Evolutionary conservation across 257 asterid genomes (phyloP), one percentile per base, ranked within the genome.

Genomic region (Nicotiana knightiana): DNA sequence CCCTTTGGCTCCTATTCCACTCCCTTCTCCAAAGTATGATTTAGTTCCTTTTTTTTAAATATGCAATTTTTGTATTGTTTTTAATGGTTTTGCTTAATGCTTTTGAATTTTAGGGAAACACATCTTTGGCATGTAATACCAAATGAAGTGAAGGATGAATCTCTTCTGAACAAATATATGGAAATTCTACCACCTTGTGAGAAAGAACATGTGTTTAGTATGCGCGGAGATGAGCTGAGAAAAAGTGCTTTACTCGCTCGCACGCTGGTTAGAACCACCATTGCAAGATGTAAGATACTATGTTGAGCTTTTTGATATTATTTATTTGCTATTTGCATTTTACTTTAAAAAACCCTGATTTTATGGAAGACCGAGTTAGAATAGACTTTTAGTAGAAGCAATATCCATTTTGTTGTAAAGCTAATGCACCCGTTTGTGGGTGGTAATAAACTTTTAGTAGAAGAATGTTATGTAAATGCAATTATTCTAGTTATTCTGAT

Each of bases 111-210:
- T 84, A 94, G 98, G 91, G 97, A 91, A 77, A 86, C 93, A 62
- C 98, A 94, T 93, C 81, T 94, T 65, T 94, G 98, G 98, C 93
- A 90, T 80, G 89, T 93, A 21, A 87, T 85, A 32, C 97, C 98
- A 46, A 73, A 89, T 58, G 94, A 93, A 89, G 93, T 93, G 87
- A 90, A 86, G 85, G 82, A 86, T 62, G 90, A 92, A 81, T 64
- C 91, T 3, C 83, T 95, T 81, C 68, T 93, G 9, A 89, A 87
- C 76, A 90, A 85, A 81, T 93, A 92, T 85, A 85, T 87, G 2
- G 92, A 90, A 84, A 87, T 95, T 55, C 79, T 95, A 28, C 86
- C 99, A 16, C 95, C 95, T 6, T 82, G 87, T 55, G 99, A 95
- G 95, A 89, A 88, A 85, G 89, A 90, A 77, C 84, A 76, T 16